Percentiles rank a stretch among this genome's conserved stretches.
Conservation (phyloP, 441 rosid species). For the Populus trichocarpa region DNA sequence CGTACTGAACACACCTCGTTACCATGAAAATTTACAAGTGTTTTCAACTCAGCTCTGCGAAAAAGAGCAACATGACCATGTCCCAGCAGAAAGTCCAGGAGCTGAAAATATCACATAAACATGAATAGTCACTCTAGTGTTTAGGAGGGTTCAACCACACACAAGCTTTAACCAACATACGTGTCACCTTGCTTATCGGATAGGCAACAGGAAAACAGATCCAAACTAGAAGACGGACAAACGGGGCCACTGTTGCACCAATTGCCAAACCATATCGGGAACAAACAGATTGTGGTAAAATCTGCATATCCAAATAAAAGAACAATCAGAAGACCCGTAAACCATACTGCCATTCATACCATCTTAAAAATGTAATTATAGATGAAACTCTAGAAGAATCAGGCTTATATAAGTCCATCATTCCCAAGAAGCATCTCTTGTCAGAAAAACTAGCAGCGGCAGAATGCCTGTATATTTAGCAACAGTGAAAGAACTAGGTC, state of each 20-base stretch:
- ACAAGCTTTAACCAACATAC: not conserved
- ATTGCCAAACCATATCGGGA: constrained; percentile 86
- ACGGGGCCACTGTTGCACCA: constrained; percentile 80
- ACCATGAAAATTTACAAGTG: constrained; percentile 67
- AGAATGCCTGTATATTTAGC: not conserved
- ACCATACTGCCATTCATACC: not conserved
- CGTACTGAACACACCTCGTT: constrained; percentile 27
- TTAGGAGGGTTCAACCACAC: not conserved
- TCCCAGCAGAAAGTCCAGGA: constrained; percentile 76
- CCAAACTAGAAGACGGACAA: constrained; percentile 80
- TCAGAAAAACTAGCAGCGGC: not conserved
- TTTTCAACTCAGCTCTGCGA: constrained; percentile 89
- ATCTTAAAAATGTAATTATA: not conserved
- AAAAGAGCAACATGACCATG: constrained; percentile 74
- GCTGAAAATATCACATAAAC: constrained; percentile 31
- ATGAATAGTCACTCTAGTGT: not conserved
- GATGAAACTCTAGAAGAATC: not conserved
- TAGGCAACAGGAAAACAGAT: constrained; percentile 83
- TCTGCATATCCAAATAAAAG: constrained; percentile 36
- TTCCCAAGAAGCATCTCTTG: not conserved
- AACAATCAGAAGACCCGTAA: not conserved
- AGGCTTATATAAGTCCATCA: not conserved
- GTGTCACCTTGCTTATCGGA: constrained; percentile 88
- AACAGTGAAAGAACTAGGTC: not conserved
- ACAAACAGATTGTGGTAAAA: constrained; percentile 89